Conservation (phyloP, 208 protist genomes). For the Trypanosoma lewisi region DNA sequence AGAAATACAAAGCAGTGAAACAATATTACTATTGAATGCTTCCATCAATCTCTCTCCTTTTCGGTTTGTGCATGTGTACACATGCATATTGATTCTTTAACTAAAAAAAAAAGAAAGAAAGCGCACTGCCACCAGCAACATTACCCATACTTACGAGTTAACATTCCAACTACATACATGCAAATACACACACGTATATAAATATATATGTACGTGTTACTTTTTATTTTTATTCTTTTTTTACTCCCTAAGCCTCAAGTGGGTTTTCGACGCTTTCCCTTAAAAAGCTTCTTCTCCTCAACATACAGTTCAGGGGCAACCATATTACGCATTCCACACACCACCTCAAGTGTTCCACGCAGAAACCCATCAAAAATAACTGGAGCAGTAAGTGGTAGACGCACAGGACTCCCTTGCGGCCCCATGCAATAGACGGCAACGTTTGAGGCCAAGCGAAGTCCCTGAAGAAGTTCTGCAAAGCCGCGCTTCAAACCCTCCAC, state of each 20-base stretch:
- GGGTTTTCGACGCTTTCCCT: slow-evolving; percentile 13
- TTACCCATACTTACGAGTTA: too few relatives aligned
- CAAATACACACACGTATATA: slow-evolving; percentile 9
- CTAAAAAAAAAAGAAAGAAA: slow-evolving; percentile 12
- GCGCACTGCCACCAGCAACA: too few relatives aligned
- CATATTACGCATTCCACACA: slow-evolving; percentile 21
- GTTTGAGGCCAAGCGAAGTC: slow-evolving; percentile 21
- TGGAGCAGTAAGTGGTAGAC: slow-evolving; percentile 17
- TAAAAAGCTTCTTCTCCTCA: slow-evolving; percentile 26
- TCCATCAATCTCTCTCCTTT: too few relatives aligned
- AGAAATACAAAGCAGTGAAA: background rate
- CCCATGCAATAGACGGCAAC: slow-evolving; percentile 23
- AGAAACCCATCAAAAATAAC: slow-evolving; percentile 26
- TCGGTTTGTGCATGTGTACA: background rate
- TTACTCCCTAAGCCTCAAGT: background rate
- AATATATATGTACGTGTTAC: background rate
- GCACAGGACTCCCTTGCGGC: slow-evolving; percentile 13
- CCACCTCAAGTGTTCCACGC: slow-evolving; percentile 20
- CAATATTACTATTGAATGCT: too few relatives aligned
- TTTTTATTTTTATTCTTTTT: slow-evolving; percentile 18
- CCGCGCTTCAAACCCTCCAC: slow-evolving; percentile 18
- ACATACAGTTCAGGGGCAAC: slow-evolving; percentile 19
- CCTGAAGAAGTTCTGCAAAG: slow-evolving; percentile 17
- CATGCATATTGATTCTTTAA: background rate
- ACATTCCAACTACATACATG: too few relatives aligned